These are phyloP conservation scores for Emmonsiellopsis sp. DNA, from an alignment of 2,329 filamentous ascomycete species.

Conservation along the genomic window DNA sequence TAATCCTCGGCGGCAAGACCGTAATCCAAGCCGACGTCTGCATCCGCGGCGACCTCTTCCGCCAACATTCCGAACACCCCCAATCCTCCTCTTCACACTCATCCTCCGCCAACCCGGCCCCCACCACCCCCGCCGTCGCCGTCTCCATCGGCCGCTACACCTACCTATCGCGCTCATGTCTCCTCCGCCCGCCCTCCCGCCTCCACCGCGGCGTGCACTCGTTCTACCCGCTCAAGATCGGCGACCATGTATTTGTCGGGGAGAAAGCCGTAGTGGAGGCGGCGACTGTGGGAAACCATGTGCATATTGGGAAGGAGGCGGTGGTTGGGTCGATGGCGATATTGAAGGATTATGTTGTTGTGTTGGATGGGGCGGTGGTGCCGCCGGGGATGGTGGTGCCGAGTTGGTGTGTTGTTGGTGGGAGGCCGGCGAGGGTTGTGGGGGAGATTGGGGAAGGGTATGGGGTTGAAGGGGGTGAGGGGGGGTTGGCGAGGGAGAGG, in stretches of 20 bases:
- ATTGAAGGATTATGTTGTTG: slow-evolving; percentile 84
- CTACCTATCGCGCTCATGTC: slow-evolving; percentile 69
- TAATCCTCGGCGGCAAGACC: slow-evolving; percentile 91
- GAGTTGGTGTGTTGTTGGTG: slow-evolving; percentile 84
- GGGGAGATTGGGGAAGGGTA: slow-evolving; percentile 58
- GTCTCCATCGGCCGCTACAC: slow-evolving; percentile 89
- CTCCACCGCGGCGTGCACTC: slow-evolving; percentile 59
- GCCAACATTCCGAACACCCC: slow-evolving; percentile 39
- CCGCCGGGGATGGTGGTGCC: slow-evolving; percentile 86
- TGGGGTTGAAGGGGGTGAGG: slow-evolving; percentile 37
- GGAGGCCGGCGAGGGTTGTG: slow-evolving; percentile 67
- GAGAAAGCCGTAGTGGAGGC: slow-evolving; percentile 68
- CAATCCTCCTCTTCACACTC: slow-evolving; percentile 18
- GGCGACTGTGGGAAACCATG: slow-evolving; percentile 73
- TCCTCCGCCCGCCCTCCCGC: slow-evolving; percentile 74
- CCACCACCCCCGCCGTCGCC: slow-evolving; percentile 35
- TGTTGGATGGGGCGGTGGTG: slow-evolving; percentile 76
- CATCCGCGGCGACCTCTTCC: slow-evolving; percentile 80
- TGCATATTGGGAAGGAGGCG: slow-evolving; percentile 70
- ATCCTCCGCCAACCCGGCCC: slow-evolving; percentile 16
- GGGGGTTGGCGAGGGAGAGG: slow-evolving; percentile 34
- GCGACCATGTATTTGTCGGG: slow-evolving; percentile 89
- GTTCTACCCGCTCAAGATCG: slow-evolving; percentile 80
- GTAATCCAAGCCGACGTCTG: slow-evolving; percentile 93
- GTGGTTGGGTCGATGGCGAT: slow-evolving; percentile 81